Base-by-base conservation (phyloP, 345 rosid genomes). In the Gossypium sturtianum region DNA sequence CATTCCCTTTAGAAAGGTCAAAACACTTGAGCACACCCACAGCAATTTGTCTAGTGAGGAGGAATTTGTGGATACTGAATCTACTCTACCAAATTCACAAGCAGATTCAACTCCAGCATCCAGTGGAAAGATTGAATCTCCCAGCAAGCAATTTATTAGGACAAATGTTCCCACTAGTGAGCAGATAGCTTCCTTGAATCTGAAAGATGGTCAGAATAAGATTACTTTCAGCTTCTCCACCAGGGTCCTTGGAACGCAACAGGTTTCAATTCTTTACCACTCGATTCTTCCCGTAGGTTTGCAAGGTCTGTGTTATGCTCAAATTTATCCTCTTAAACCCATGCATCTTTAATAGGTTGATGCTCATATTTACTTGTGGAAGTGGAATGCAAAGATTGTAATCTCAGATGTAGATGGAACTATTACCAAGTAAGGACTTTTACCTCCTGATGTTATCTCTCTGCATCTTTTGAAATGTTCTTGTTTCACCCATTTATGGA, bases 381-480 rank as follows among this genome's bases (percentile, higher is more conserved):
- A 87, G 86, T 93, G 98, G 97, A 87, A 93, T 73, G 90, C 97
- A 20, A 84, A 87, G 70, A 93, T 93, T 79, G 97, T 93, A 47
- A 91, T 93, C 71, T 93, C 97, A 65, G 98, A 93, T 78, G 98
- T 93, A 58, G 98, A 93, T 84, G 97, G 98, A 79, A 93, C 98
- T 64, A 93, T 93, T 86, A 93, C 97, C 66, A 93, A 88, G 98
- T 91, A 82, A 52, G 86, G 71, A 57, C 51, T 44, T 34, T 17
- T 48, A 15, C 60, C 44, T 52, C 13, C 56, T 60, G 57, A 60
- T 45, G 9, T 23, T 38, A 58, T 34, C 15, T 29, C 60, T 38
- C 9, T 11, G 61, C 12, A 29, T 19, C n/a, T 52, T 52, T 52
- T 52, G 16, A 49, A 49, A n/a, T 52, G 27, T 34, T 70, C 6